Base-by-base conservation (phyloP, 1,139 yeast genomes). In the Arxiozyma slooffiae region DNA sequence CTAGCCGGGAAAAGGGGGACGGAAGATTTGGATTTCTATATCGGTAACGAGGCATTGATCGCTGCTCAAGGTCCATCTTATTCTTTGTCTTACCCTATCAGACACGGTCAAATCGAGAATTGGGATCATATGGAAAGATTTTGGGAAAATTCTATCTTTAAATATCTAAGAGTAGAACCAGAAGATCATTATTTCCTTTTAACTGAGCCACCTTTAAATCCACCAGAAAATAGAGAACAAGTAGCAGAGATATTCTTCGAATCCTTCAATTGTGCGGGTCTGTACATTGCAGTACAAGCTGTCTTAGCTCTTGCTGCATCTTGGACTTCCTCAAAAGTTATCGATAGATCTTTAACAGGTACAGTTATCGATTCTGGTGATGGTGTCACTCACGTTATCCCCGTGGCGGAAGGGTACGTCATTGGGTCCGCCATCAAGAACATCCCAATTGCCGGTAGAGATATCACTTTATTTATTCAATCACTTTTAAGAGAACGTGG, bases 91-190 rank as follows among this genome's bases (percentile, higher is more conserved):
- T 92, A 92, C 64, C 99, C 99, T 18, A 88, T 92, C 57, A 85
- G 87, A 68, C 98, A 92, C 65, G 99, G 99, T 22, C 98, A 92
- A 72, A 84, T 92, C 57, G 98, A 92, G 69, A 89, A 92, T 67
- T 92, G 99, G 99, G 98, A 94, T 71, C 97, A 92, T 67, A 92
- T 92, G 99, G 99, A 92, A 70, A 78, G 98, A 66, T 90, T 89
- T 70, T 92, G 99, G 99, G 97, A 92, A 67, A 86, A 86, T 64
- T 87, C 96, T 44, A 90, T 92, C 63, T 92, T 92, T 75, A 90
- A 92, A 71, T 92, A 92, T 68, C 77, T 92, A 62, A 81, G 97
- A 69, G 89, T 97, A 67, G 98, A 92, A 70, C 99, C 99, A 7
- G 99, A 92, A 68, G 99, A 92, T 70, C 99, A 92, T 65, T 88